Percentiles rank a stretch among this genome's conserved stretches.
Conservation (phyloP, 805 yeast species). For the Nakazawaea ambrosiae region DNA sequence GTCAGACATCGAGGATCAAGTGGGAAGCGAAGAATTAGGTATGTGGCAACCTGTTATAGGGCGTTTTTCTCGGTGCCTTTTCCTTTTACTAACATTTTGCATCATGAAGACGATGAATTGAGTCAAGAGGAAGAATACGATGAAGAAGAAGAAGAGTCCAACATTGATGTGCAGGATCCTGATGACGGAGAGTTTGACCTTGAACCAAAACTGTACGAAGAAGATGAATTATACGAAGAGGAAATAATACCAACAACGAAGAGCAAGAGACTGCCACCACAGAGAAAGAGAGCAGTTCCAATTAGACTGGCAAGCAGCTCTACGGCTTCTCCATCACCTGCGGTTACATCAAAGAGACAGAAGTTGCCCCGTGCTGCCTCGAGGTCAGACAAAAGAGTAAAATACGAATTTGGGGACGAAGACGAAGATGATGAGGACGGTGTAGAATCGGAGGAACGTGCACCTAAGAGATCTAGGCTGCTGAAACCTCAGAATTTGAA, state of each 20-base stretch:
- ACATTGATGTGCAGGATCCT: slow-evolving; percentile 1
- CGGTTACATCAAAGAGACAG: no score
- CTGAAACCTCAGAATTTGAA: background rate
- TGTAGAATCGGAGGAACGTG: background rate
- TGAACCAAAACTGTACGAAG: slow-evolving; percentile 14
- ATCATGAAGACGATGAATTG: slow-evolving; percentile 5
- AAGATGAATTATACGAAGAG: slow-evolving; percentile 14
- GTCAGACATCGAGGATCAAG: background rate
- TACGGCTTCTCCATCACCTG: no score
- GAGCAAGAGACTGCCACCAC: slow-evolving; percentile 13
- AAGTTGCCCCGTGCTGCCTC: no score
- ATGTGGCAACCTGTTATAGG: no score
- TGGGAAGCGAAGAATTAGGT: background rate
- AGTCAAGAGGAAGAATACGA: slow-evolving; percentile 3
- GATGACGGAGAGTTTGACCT: slow-evolving; percentile 14
- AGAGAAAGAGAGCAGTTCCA: background rate
- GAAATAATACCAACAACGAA: background rate
- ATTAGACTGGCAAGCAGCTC: background rate
- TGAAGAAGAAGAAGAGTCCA: slow-evolving; percentile 2
- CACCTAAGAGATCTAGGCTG: background rate
- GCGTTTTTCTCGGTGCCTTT: no score
- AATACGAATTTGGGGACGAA: background rate
- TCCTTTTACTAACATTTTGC: no score
- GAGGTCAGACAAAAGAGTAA: no score
- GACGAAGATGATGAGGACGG: slow-evolving; percentile 2